These are phyloP conservation scores for Andrographis paniculata DNA, from an alignment of 305 asterid genomes.

Conservation along the genomic window DNA sequence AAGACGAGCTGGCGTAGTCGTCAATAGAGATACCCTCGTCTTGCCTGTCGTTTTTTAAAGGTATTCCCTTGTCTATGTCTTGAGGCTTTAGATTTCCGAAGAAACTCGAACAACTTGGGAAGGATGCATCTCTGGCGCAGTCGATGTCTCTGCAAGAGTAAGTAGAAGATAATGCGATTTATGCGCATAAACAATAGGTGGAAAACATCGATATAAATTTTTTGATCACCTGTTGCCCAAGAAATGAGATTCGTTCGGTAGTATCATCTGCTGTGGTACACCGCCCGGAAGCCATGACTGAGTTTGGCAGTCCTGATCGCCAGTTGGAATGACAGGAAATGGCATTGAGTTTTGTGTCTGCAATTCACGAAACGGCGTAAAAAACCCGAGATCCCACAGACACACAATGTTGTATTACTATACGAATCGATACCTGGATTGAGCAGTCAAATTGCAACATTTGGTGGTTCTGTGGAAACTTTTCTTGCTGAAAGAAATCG, in stretches of 20 bases:
- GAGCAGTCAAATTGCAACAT: slow-evolving; percentile 30
- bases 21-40: slow-evolving; percentile 43
- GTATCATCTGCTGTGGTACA: slow-evolving; percentile 24
- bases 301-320: slow-evolving; percentile 28
- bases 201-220: not conserved
- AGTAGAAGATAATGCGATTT: not conserved
- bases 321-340: slow-evolving; percentile 23
- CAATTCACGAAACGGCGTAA: not conserved
- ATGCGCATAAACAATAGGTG: not conserved
- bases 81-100: slow-evolving; percentile 33
- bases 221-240: slow-evolving; percentile 31
- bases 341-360: slow-evolving; percentile 32
- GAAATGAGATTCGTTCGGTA: slow-evolving; percentile 29
- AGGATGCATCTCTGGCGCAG: slow-evolving; percentile 36
- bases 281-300: slow-evolving; percentile 31
- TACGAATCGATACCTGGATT: slow-evolving; percentile 39
- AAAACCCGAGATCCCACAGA: not conserved
- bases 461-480: slow-evolving; percentile 24
- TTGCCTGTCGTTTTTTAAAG: slow-evolving; percentile 30
- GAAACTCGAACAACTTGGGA: slow-evolving; percentile 37
- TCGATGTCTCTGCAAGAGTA: slow-evolving; percentile 38
- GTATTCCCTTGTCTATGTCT: slow-evolving; percentile 33
- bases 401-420: no score
- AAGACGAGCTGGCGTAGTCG: slow-evolving; percentile 42
- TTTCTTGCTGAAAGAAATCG: slow-evolving; percentile 27